Evolutionary conservation across 2,329 filamentous ascomycete genomes (phyloP).

Genomic region (Aspergillus caelatus): DNA sequence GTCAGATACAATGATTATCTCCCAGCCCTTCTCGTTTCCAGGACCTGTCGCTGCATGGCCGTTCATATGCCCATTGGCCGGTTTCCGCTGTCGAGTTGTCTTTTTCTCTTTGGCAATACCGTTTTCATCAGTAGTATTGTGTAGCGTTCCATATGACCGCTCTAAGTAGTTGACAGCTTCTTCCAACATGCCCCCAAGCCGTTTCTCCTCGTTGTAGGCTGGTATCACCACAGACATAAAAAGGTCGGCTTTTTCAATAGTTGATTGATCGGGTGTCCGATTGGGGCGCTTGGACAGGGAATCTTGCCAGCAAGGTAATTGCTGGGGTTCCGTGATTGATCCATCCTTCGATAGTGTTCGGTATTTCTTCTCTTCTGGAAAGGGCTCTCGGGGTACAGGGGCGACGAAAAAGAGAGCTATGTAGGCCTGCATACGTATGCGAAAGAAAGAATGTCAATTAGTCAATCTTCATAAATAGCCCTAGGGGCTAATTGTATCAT

Average conservation of each 20-base stretch:
- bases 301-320: slow-evolving; percentile 86
- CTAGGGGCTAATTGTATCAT: background rate
- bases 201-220: slow-evolving; percentile 89
- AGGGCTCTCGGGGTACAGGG: slow-evolving; percentile 74
- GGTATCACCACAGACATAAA: slow-evolving; percentile 91
- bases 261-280: slow-evolving; percentile 43
- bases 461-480: background rate
- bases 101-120: slow-evolving; percentile 12
- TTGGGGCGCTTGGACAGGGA: slow-evolving; percentile 64
- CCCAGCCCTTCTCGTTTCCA: slow-evolving; percentile 66
- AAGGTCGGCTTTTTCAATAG: slow-evolving; percentile 75
- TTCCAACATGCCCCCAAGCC: slow-evolving; percentile 80
- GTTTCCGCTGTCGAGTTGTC: slow-evolving; percentile 28
- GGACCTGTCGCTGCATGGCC: slow-evolving; percentile 34
- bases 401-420: slow-evolving; percentile 73
- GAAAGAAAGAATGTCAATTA: slow-evolving; percentile 1
- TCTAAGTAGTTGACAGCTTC: slow-evolving; percentile 90
- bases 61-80: slow-evolving; percentile 33
- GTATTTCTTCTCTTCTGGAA: slow-evolving; percentile 82
- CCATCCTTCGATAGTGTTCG: slow-evolving; percentile 72
- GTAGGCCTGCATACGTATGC: slow-evolving; percentile 57
- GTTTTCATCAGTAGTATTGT: slow-evolving; percentile 20
- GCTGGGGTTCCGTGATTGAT: slow-evolving; percentile 54
- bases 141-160: slow-evolving; percentile 65
- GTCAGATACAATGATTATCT: slow-evolving; percentile 90